These are phyloP conservation scores for Dendrocalamus latiflorus DNA, from an alignment of 202 grass and related monocot species.

Conservation along the genomic window DNA sequence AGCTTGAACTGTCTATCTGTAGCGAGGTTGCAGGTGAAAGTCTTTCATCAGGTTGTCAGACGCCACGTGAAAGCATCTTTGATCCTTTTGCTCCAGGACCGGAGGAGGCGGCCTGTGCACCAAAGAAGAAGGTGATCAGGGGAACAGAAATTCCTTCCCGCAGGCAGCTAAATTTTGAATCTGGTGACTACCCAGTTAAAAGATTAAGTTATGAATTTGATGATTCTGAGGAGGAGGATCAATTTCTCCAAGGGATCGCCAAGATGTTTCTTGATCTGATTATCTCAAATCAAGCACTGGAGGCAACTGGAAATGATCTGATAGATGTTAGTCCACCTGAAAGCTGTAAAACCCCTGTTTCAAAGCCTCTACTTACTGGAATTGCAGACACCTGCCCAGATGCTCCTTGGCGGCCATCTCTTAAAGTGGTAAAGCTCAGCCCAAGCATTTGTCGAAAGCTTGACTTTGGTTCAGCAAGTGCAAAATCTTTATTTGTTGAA, in stretches of 20 bases:
- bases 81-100: conserved; percentile 76
- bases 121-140: conserved; percentile 51
- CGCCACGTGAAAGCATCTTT: conserved; percentile 70
- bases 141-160: conserved; percentile 28
- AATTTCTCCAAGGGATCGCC: conserved; percentile 35
- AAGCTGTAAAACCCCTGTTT: conserved; percentile 41
- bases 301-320: conserved; percentile 23
- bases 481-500: not conserved
- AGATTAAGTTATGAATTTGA: conserved; percentile 44
- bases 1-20: not conserved
- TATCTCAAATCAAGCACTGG: conserved; percentile 39
- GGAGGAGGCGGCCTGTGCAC: conserved; percentile 56
- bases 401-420: conserved; percentile 33
- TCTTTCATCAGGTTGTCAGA: conserved; percentile 39
- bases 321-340: conserved; percentile 9
- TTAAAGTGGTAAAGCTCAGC: conserved; percentile 43
- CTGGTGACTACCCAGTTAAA: conserved; percentile 30
- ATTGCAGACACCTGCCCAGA: conserved; percentile 31
- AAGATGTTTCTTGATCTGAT: conserved; percentile 69
- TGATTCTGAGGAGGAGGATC: conserved; percentile 57
- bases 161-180: conserved; percentile 59
- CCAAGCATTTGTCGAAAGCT: conserved; percentile 58
- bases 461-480: conserved; percentile 39
- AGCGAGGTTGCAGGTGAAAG: not conserved
- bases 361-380: conserved; percentile 30